Evolutionary conservation across 306 rosid species (phyloP).

Genomic region (Amphicarpaea edgeworthii): DNA sequence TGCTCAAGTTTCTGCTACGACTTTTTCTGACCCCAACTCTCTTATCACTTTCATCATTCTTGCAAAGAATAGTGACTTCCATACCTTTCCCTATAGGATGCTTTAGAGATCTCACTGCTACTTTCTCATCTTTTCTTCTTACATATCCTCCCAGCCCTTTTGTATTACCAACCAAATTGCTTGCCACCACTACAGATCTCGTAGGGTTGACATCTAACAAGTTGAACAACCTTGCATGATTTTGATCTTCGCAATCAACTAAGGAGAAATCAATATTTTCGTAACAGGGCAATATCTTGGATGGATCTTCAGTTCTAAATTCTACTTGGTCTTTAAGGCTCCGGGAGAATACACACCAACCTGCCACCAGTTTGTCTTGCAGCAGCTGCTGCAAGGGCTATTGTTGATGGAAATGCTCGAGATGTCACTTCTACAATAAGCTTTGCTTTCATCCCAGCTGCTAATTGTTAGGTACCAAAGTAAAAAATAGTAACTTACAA

Average conservation of each 20-base stretch:
- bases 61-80: conserved; percentile 62
- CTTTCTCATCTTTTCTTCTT: conserved; percentile 54
- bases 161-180: conserved; percentile 55
- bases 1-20: conserved; percentile 25
- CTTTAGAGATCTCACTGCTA: conserved; percentile 58
- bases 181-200: conserved; percentile 67
- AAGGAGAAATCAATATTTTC: conserved; percentile 68
- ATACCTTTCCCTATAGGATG: conserved; percentile 63
- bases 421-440: conserved; percentile 74
- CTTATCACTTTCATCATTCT: conserved; percentile 23
- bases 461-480: too few relatives aligned
- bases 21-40: conserved; percentile 21
- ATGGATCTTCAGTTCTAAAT: conserved; percentile 69
- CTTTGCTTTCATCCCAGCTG: conserved; percentile 79
- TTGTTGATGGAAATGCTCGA: conserved; percentile 56
- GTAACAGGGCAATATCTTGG: conserved; percentile 48
- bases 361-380: too few relatives aligned
- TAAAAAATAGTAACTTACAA: too few relatives aligned
- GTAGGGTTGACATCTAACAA: conserved; percentile 60
- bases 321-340: too few relatives aligned
- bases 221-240: conserved; percentile 51
- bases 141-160: conserved; percentile 50
- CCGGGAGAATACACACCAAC: too few relatives aligned
- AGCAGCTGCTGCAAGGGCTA: too few relatives aligned
- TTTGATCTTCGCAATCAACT: conserved; percentile 61